These are phyloP conservation scores for Russula sp. DNA, from an alignment of 768 basidiomycete species.

Conservation along the genomic window DNA sequence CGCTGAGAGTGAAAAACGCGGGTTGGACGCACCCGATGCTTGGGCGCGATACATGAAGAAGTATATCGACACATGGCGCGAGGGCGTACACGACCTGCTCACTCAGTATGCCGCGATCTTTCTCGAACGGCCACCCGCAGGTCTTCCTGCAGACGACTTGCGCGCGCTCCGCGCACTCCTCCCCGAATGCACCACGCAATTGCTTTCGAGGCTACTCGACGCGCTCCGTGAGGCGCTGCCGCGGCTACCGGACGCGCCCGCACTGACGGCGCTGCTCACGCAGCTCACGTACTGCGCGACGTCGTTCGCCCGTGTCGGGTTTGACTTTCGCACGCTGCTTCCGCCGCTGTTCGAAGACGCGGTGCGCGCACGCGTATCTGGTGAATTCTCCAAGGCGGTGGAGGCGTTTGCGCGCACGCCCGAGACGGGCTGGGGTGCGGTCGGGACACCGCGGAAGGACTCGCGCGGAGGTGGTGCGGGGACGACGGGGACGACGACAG, in stretches of 20 bases:
- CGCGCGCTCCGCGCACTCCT: conserved; percentile 47
- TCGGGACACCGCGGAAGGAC: conserved; percentile 21
- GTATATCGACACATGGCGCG: conserved; percentile 87
- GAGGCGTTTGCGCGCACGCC: conserved; percentile 19
- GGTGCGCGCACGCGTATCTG: conserved; percentile 47
- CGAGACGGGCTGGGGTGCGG: conserved; percentile 8
- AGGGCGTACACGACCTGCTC: conserved; percentile 87
- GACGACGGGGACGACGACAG: not conserved
- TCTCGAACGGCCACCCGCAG: conserved; percentile 50
- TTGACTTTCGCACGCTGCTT: conserved; percentile 78
- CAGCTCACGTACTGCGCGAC: conserved; percentile 91
- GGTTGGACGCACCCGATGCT: conserved; percentile 48
- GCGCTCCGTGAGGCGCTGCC: conserved; percentile 56
- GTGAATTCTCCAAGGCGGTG: conserved; percentile 40
- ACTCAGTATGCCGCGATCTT: conserved; percentile 84
- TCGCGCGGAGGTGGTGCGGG: conserved; percentile 8
- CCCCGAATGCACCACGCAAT: conserved; percentile 54
- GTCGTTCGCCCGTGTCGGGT: conserved; percentile 82
- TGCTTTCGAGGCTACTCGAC: conserved; percentile 60
- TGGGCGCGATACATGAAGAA: conserved; percentile 72
- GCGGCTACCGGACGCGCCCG: conserved; percentile 42
- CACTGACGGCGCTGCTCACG: conserved; percentile 78
- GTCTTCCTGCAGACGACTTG: conserved; percentile 24
- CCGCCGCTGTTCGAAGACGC: conserved; percentile 59
- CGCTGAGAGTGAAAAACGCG: conserved; percentile 34